These are phyloP conservation scores for Apium graveolens DNA, from an alignment of 129 eudicot species.

Conservation along the genomic window DNA sequence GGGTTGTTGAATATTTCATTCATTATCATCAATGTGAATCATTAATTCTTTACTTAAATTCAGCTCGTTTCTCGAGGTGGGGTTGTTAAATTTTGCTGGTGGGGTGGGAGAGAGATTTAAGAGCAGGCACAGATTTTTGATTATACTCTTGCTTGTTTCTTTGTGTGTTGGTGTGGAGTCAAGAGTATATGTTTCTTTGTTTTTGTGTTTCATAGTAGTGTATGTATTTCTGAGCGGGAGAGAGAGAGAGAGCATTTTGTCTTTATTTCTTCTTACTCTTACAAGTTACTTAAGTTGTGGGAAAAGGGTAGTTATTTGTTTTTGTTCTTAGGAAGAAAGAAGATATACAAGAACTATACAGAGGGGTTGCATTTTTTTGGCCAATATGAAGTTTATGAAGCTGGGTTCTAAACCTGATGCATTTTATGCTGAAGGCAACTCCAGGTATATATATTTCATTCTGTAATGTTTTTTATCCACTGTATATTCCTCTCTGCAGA, in stretches of 20 bases:
- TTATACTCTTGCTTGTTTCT: neutral
- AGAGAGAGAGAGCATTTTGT: conserved; percentile 7
- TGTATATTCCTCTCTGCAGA: neutral
- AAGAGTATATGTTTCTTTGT: neutral
- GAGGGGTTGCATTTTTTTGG: conserved; percentile 4
- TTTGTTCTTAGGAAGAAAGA: neutral
- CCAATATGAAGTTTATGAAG: conserved; percentile 82
- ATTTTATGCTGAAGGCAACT: conserved; percentile 50
- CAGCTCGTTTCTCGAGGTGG: conserved; percentile 4
- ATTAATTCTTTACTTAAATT: neutral
- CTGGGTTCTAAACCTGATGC: conserved; percentile 91
- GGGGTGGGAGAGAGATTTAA: conserved; percentile 5
- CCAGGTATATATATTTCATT: conserved; percentile 40
- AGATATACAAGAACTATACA: neutral
- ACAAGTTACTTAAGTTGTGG: conserved; percentile 1
- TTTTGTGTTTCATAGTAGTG: neutral
- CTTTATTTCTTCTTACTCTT: neutral
- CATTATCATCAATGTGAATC: conserved; percentile 8
- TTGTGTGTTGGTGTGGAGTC: conserved; percentile 1
- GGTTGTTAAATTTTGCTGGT: conserved; percentile 11
- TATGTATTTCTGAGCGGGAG: neutral
- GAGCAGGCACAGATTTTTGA: neutral
- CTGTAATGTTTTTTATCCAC: neutral
- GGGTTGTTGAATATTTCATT: neutral
- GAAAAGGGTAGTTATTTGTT: neutral